Base-by-base conservation (phyloP, 495 filamentous ascomycete genomes). In the Parathielavia hyrcaniae region DNA sequence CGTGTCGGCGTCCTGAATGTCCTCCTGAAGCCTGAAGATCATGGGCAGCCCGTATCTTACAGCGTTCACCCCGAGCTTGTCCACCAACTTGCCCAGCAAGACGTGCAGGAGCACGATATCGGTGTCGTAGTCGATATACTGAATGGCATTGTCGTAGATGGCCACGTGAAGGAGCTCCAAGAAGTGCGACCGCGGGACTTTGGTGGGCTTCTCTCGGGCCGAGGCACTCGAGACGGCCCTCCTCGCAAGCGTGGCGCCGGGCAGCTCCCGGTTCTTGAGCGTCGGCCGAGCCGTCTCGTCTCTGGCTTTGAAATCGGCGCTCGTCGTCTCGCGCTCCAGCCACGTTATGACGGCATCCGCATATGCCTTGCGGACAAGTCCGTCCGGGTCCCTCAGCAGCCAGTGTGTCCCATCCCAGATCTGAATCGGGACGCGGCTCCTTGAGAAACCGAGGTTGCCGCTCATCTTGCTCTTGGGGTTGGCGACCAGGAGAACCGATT, bases 331-430 rank as follows among this genome's bases (percentile, higher is more conserved):
- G 16, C 86, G 75, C 50, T 85, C 79, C 45, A 95, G 72, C 90
- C 91, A 97, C 8, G 86, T 86, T 23, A 87, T 68, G 11, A 97
- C 71, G 11, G 90, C 87, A 68, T 95, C 87, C 9, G 81, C 83
- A 65, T 96, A 97, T 1, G 90, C 88, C 64, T 84, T 84, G 47
- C 90, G 81, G 44, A 96, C 91, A 20, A 83, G 77, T 19, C 79
- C 80, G 62, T 90, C 84, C 12, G 82, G 76, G 65, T 96, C 91
- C 17, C 87, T 81, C 20, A 96, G 73, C 46, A 97, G 80, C 84
- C 88, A 93, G 54, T 96, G 89, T 0, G 91, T 95, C 13, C 89
- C 89, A 69, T 96, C 89, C 91, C 91, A 97, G 0, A 89, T 85
- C 39, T 86, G 78, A 38, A 92, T 78, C 4, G 84, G 83, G 2